phyloP scores from a whole-genome alignment of 495 filamentous ascomycete genomes.

The Trichoderma asperelloides region DNA sequence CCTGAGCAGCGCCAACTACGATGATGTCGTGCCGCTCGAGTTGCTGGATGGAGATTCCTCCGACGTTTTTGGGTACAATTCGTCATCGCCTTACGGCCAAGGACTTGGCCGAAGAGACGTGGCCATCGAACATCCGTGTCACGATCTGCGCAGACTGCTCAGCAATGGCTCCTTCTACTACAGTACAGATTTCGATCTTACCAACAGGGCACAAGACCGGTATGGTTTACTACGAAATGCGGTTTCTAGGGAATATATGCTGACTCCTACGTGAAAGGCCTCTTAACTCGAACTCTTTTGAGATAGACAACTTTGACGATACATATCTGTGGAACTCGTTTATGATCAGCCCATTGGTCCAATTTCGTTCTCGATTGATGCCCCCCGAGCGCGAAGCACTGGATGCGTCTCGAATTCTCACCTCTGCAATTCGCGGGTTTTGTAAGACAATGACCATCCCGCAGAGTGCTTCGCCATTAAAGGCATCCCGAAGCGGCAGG shows the following conservation, averaged over 20 bases:
- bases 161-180: slow-evolving; percentile 97
- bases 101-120: slow-evolving; percentile 55
- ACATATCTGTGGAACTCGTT: slow-evolving; percentile 95
- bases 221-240: slow-evolving; percentile 28
- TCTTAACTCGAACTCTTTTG: slow-evolving; percentile 53
- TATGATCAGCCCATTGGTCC: slow-evolving; percentile 88
- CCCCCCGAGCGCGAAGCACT: slow-evolving; percentile 61
- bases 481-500: slow-evolving; percentile 57
- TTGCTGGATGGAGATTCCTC: slow-evolving; percentile 36
- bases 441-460: slow-evolving; percentile 76
- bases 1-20: slow-evolving; percentile 74
- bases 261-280: slow-evolving; percentile 21
- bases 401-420: slow-evolving; percentile 79
- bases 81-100: slow-evolving; percentile 34
- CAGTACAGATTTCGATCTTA: slow-evolving; percentile 92
- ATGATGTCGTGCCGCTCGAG: slow-evolving; percentile 56
- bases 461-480: slow-evolving; percentile 40
- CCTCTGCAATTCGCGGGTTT: slow-evolving; percentile 90
- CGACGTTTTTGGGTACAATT: slow-evolving; percentile 33
- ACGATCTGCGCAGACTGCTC: slow-evolving; percentile 82
- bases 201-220: slow-evolving; percentile 87
- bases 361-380: slow-evolving; percentile 74
- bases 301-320: slow-evolving; percentile 76
- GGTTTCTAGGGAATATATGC: slow-evolving; percentile 17
- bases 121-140: slow-evolving; percentile 73